These are phyloP conservation scores for Vitis rotundifolia DNA, from an alignment of 164 flowering plant genomes.

Conservation along the genomic window DNA sequence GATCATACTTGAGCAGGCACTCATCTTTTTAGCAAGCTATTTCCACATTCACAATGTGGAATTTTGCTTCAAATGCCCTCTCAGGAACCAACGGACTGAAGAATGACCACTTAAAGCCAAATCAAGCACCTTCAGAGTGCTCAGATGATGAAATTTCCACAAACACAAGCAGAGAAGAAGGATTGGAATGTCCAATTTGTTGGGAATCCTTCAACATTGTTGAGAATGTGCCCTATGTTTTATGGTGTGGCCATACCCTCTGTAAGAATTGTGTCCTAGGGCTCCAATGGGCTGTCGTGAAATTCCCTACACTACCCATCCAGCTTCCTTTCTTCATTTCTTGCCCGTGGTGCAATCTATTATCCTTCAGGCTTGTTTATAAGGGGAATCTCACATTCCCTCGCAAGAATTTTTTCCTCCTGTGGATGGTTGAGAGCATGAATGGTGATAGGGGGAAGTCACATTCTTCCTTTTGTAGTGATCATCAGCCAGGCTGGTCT, in stretches of 20 bases:
- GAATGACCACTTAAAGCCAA: slow-evolving; percentile 18
- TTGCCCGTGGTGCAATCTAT: slow-evolving; percentile 78
- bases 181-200: slow-evolving; percentile 75
- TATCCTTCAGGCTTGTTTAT: slow-evolving; percentile 56
- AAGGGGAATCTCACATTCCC: slow-evolving; percentile 66
- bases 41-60: slow-evolving; percentile 39
- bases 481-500: slow-evolving; percentile 19
- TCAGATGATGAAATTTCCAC: slow-evolving; percentile 52
- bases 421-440: slow-evolving; percentile 79
- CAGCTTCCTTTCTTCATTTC: slow-evolving; percentile 65
- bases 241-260: slow-evolving; percentile 83
- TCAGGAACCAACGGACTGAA: slow-evolving; percentile 29
- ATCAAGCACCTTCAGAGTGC: slow-evolving; percentile 23
- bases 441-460: slow-evolving; percentile 46
- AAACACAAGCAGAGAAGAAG: slow-evolving; percentile 45
- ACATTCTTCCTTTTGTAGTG: slow-evolving; percentile 12
- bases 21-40: neutral
- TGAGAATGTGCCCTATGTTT: slow-evolving; percentile 67
- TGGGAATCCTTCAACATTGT: slow-evolving; percentile 78
- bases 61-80: slow-evolving; percentile 39
- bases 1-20: neutral
- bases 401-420: slow-evolving; percentile 63
- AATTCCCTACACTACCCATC: slow-evolving; percentile 43
- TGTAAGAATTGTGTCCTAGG: slow-evolving; percentile 71
- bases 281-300: slow-evolving; percentile 49